A percentile compares a stretch with the other conserved stretches of the same genome.
phyloP scores from a whole-genome alignment of 805 yeast genomes.

The Candida vaughaniae region DNA sequence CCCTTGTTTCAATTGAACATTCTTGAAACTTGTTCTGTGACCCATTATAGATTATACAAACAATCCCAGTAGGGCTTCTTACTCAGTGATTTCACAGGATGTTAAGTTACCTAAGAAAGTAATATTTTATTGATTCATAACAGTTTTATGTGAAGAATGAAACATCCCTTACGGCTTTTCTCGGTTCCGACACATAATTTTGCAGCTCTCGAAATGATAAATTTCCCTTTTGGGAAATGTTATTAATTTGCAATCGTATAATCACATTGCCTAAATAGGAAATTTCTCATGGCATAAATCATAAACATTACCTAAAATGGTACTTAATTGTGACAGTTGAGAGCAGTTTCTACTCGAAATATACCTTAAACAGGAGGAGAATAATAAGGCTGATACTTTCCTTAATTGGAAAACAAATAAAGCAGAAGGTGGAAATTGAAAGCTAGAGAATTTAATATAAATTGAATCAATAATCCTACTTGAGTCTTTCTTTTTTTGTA shows the following conservation, averaged over 20 bases:
- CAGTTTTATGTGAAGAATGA: too few species aligned
- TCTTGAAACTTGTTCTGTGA: too few species aligned
- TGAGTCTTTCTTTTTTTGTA: background rate
- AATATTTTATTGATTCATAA: too few species aligned
- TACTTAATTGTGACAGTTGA: background rate
- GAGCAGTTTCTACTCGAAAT: slow-evolving; percentile 4
- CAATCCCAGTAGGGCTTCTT: too few species aligned
- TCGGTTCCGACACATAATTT: too few species aligned
- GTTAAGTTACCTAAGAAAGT: too few species aligned
- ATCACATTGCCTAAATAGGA: slow-evolving; percentile 22
- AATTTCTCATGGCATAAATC: slow-evolving; percentile 14
- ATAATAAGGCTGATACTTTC: slow-evolving; percentile 3
- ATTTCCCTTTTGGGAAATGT: slow-evolving; percentile 20
- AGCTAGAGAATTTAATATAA: background rate
- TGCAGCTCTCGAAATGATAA: too few species aligned
- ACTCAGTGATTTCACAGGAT: too few species aligned
- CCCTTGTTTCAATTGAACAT: too few species aligned
- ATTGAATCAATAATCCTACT: background rate
- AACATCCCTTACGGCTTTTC: too few species aligned
- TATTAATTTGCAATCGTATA: slow-evolving; percentile 2
- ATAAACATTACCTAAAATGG: slow-evolving; percentile 10
- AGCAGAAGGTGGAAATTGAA: too few species aligned
- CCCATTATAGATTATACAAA: too few species aligned
- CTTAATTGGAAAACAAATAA: slow-evolving; percentile 8
- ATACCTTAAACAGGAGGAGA: slow-evolving; percentile 3